phyloP scores from a whole-genome alignment of 169 alveolate genomes.

The Fabrea salina region DNA sequence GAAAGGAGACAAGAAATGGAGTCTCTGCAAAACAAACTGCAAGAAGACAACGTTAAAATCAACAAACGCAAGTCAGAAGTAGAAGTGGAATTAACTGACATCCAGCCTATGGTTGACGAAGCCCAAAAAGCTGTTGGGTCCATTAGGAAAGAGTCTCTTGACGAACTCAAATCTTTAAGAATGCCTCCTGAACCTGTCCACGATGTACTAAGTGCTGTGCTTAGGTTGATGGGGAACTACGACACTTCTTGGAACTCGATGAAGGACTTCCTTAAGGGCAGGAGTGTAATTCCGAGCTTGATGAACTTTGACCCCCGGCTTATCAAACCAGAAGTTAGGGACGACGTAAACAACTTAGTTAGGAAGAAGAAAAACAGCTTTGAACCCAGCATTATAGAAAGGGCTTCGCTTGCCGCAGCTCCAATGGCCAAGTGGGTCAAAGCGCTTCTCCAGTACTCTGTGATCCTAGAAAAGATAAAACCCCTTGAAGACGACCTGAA shows the following conservation, averaged over 20 bases:
- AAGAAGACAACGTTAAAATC: constrained; percentile 79
- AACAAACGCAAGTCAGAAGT: constrained; percentile 74
- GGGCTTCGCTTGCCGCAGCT: constrained; percentile 88
- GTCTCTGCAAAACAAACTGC: constrained; percentile 63
- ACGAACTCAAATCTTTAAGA: constrained; percentile 83
- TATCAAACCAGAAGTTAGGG: constrained; percentile 76
- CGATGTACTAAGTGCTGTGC: constrained; percentile 88
- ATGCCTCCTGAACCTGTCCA: constrained; percentile 92
- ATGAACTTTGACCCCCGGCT: constrained; percentile 84
- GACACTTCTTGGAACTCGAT: constrained; percentile 81
- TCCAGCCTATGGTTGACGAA: constrained; percentile 86
- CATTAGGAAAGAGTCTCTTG: constrained; percentile 81
- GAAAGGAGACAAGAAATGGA: constrained; percentile 84
- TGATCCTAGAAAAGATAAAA: constrained; percentile 77
- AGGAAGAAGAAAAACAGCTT: constrained; percentile 77
- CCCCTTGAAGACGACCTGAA: constrained; percentile 83
- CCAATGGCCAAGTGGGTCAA: constrained; percentile 90
- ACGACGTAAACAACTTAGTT: constrained; percentile 75
- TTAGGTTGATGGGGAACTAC: constrained; percentile 82
- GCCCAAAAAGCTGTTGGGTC: constrained; percentile 88
- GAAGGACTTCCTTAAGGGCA: constrained; percentile 73
- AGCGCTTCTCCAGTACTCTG: constrained; percentile 82
- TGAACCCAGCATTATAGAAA: constrained; percentile 75
- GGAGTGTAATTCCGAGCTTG: constrained; percentile 72
- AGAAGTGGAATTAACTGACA: constrained; percentile 84